These are phyloP conservation scores for Fusarium annulatum DNA, from an alignment of 2,329 filamentous ascomycete genomes.

Conservation along the genomic window DNA sequence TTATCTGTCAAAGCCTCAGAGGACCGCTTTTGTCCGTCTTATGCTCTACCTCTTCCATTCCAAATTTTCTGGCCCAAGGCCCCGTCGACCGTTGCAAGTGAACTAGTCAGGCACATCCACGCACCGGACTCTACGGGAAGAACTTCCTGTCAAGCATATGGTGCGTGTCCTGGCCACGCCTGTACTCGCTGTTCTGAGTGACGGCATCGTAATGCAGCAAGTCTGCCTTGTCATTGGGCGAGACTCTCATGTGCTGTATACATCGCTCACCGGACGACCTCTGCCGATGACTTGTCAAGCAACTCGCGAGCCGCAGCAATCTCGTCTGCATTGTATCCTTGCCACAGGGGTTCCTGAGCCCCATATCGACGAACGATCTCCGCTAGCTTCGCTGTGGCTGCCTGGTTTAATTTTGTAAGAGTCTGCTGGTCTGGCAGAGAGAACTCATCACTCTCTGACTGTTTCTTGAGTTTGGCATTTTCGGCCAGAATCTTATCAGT, in stretches of 20 bases:
- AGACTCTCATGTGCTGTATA: conserved; percentile 8
- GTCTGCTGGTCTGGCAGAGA: conserved; percentile 66
- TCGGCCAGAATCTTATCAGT: conserved; percentile 62
- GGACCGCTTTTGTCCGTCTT: conserved; percentile 6
- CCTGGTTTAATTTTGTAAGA: conserved; percentile 75
- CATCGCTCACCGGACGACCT: conserved; percentile 55
- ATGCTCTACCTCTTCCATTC: conserved; percentile 21
- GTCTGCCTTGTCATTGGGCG: conserved; percentile 19
- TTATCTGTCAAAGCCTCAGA: conserved; percentile 16
- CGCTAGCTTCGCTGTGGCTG: conserved; percentile 78
- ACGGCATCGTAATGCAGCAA: conserved; percentile 20
- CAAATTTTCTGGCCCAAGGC: conserved; percentile 1
- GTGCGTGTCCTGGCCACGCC: conserved; percentile 18
- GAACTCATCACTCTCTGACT: conserved; percentile 61
- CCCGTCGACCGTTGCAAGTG: neutral
- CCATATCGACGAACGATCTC: conserved; percentile 77
- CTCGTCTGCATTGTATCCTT: conserved; percentile 78
- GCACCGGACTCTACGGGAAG: conserved; percentile 19
- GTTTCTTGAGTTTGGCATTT: conserved; percentile 56
- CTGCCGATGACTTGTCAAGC: conserved; percentile 64
- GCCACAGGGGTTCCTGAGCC: conserved; percentile 72
- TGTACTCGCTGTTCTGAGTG: conserved; percentile 21
- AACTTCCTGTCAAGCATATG: conserved; percentile 5
- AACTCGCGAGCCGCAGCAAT: conserved; percentile 77
- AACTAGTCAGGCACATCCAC: conserved; percentile 30